These are phyloP conservation scores for Forsythia viridissima DNA, from an alignment of 257 asterid species.

Conservation along the genomic window DNA sequence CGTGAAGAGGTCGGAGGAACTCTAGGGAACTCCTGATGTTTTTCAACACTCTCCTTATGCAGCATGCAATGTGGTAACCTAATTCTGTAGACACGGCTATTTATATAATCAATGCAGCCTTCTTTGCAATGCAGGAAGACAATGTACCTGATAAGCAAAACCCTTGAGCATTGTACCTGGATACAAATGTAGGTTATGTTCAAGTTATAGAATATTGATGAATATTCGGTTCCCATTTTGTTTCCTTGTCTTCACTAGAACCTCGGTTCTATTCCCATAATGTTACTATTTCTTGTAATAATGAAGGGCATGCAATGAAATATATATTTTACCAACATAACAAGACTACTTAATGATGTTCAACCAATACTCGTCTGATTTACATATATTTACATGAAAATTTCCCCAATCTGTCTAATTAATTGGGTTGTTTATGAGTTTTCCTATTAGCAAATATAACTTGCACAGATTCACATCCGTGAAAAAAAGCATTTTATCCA, in stretches of 20 bases:
- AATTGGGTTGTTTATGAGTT: too few species aligned
- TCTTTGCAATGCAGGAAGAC: neutral
- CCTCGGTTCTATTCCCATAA: neutral
- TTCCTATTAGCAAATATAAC: too few species aligned
- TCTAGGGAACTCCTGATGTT: conserved; percentile 32
- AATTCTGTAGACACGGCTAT: neutral
- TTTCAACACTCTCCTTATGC: neutral
- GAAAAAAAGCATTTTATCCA: too few species aligned
- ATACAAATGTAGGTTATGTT: conserved; percentile 12
- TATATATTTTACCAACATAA: too few species aligned
- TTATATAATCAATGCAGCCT: neutral
- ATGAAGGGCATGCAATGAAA: neutral
- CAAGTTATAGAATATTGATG: neutral
- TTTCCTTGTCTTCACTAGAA: neutral
- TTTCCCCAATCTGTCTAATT: too few species aligned
- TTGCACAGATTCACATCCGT: too few species aligned
- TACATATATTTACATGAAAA: too few species aligned
- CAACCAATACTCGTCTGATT: too few species aligned
- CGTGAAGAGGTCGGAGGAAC: conserved; percentile 38
- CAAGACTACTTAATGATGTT: too few species aligned
- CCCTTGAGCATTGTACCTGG: conserved; percentile 1
- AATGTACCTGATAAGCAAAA: neutral
- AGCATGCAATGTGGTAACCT: neutral
- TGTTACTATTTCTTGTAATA: neutral
- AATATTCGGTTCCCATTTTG: neutral